Evolutionary conservation across 495 filamentous ascomycete genomes (phyloP).

Genomic region (Neurospora sp.): DNA sequence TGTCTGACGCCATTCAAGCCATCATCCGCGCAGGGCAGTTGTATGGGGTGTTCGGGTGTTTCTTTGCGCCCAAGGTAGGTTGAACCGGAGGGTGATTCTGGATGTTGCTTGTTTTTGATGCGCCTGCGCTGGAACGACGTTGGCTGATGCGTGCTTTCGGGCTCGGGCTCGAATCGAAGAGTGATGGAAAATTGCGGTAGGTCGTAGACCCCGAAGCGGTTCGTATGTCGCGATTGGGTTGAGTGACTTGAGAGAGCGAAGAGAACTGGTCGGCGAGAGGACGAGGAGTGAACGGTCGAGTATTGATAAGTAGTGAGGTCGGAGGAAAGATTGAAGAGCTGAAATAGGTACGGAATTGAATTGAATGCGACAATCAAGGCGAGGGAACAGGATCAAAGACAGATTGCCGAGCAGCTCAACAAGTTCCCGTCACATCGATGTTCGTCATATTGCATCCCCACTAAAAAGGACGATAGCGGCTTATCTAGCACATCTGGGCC

Average conservation of each 20-base stretch:
- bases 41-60: background rate
- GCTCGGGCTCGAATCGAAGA: background rate
- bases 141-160: background rate
- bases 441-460: background rate
- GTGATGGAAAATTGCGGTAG: background rate
- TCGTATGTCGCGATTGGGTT: background rate
- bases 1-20: constrained; percentile 24
- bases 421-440: background rate
- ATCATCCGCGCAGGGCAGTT: constrained; percentile 1
- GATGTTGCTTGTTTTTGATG: background rate
- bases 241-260: too few species aligned
- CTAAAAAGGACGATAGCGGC: background rate
- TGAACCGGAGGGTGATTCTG: background rate
- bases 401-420: background rate
- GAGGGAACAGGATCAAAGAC: background rate
- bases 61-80: background rate
- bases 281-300: background rate
- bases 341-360: background rate
- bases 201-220: background rate
- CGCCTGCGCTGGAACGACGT: background rate
- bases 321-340: background rate
- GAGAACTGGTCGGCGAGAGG: background rate
- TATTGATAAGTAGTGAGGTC: background rate
- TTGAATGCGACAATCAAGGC: background rate
- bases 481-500: background rate